Conservation (phyloP, 805 yeast species). For the Yamadazyma sp. region DNA sequence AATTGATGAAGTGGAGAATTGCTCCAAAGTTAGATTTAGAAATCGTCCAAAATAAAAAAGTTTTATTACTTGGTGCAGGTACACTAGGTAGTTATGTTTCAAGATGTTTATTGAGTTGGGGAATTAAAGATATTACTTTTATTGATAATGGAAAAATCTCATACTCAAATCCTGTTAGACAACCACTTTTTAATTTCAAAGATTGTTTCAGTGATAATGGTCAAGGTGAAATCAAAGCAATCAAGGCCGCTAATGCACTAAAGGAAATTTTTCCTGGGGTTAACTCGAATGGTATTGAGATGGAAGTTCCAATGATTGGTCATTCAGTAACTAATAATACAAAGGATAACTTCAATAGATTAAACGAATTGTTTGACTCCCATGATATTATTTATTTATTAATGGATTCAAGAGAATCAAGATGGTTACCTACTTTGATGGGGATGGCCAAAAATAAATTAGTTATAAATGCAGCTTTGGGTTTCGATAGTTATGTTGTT, state of each 20-base stretch:
- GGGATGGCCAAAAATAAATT: slow-evolving; percentile 64
- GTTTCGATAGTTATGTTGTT: slow-evolving; percentile 89
- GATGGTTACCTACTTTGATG: slow-evolving; percentile 95
- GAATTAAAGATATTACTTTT: slow-evolving; percentile 78
- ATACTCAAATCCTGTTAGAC: slow-evolving; percentile 93
- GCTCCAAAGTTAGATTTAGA: slow-evolving; percentile 80
- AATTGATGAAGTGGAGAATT: slow-evolving; percentile 95
- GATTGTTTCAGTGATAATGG: slow-evolving; percentile 66
- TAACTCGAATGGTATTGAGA: slow-evolving; percentile 52
- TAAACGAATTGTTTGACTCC: slow-evolving; percentile 51
- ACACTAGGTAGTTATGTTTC: slow-evolving; percentile 92
- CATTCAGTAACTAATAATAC: slow-evolving; percentile 68
- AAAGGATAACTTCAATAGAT: slow-evolving; percentile 45
- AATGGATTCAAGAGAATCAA: slow-evolving; percentile 92
- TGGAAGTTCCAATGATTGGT: slow-evolving; percentile 96
- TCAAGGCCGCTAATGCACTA: slow-evolving; percentile 70
- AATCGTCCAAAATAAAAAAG: slow-evolving; percentile 53
- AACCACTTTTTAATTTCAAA: slow-evolving; percentile 77
- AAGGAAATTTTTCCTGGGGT: slow-evolving; percentile 78
- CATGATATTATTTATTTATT: slow-evolving; percentile 80
- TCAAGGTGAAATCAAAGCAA: slow-evolving; percentile 73
- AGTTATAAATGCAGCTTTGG: slow-evolving; percentile 90
- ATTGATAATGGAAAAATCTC: slow-evolving; percentile 90
- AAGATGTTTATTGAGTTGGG: slow-evolving; percentile 90
- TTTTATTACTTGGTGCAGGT: slow-evolving; percentile 90